Percentiles rank a stretch among this genome's conserved stretches.
Evolutionary conservation across 2,329 filamentous ascomycete species (phyloP).

Genomic region (Epichloe elymi): DNA sequence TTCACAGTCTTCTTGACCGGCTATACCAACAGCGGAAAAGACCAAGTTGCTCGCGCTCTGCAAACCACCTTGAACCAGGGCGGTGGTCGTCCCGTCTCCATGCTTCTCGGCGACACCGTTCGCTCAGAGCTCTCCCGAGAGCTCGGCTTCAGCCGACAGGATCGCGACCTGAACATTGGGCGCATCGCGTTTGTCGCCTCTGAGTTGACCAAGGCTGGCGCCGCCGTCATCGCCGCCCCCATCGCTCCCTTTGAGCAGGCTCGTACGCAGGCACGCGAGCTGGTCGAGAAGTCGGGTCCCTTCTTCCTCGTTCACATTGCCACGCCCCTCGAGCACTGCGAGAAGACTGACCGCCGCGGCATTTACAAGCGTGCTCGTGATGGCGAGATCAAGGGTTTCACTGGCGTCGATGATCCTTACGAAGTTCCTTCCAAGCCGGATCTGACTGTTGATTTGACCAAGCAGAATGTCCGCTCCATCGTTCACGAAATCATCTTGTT

Average conservation of each 20-base stretch:
- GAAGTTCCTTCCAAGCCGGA: constrained; percentile 73
- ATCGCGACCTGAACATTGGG: constrained; percentile 87
- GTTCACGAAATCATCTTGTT: constrained; percentile 95
- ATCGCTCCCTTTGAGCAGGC: constrained; percentile 85
- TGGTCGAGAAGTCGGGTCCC: constrained; percentile 75
- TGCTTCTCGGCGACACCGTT: constrained; percentile 91
- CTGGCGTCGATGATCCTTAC: constrained; percentile 94
- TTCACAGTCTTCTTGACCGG: constrained; percentile 98
- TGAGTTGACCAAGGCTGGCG: constrained; percentile 83
- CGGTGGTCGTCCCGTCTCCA: constrained; percentile 83
- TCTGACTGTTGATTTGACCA: constrained; percentile 71
- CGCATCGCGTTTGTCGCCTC: constrained; percentile 94
- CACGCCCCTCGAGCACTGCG: constrained; percentile 80
- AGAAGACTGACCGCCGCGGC: constrained; percentile 89
- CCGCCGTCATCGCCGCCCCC: constrained; percentile 89
- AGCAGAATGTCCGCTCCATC: constrained; percentile 78
- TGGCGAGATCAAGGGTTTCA: constrained; percentile 96
- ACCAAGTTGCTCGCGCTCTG: constrained; percentile 86
- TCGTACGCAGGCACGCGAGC: constrained; percentile 64
- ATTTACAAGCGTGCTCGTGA: constrained; percentile 73
- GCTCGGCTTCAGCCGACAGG: constrained; percentile 85
- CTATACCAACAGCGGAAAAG: constrained; percentile 94
- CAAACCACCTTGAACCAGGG: constrained; percentile 98
- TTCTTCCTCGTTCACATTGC: constrained; percentile 96
- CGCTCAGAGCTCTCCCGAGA: constrained; percentile 86